A percentile compares a stretch with the other conserved stretches of the same genome.
Evolutionary conservation across 1,284 basidiomycete species (phyloP).

Genomic region (Trametes hirsuta): DNA sequence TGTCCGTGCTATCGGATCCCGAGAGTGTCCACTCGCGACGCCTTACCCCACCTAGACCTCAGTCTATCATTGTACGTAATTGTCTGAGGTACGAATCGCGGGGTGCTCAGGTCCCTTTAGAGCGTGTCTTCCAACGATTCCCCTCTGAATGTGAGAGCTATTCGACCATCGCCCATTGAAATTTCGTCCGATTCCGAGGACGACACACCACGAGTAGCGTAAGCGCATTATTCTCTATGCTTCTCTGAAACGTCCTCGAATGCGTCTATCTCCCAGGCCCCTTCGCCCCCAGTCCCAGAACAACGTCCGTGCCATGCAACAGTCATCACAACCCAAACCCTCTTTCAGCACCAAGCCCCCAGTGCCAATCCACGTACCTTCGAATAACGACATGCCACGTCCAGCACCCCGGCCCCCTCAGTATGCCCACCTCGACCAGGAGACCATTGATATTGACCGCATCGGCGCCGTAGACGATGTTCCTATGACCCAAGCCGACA

Average conservation of each 20-base stretch:
- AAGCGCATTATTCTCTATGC: neutral
- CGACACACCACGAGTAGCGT: slow-evolving; percentile 20
- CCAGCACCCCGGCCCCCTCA: neutral
- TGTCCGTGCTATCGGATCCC: neutral
- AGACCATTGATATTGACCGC: slow-evolving; percentile 7
- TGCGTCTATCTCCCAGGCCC: slow-evolving; percentile 1
- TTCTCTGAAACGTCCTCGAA: neutral
- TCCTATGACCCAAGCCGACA: slow-evolving; percentile 46
- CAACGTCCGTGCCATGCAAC: neutral
- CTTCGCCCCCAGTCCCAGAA: slow-evolving; percentile 21
- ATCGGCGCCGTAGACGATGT: slow-evolving; percentile 38
- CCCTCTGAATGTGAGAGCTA: neutral
- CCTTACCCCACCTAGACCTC: neutral
- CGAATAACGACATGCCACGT: slow-evolving; percentile 7
- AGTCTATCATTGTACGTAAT: slow-evolving; percentile 17
- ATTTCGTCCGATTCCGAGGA: slow-evolving; percentile 33
- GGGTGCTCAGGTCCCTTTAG: neutral
- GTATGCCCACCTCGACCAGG: slow-evolving; percentile 6
- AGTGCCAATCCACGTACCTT: slow-evolving; percentile 9
- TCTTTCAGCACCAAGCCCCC: slow-evolving; percentile 17
- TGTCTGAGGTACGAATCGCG: no score
- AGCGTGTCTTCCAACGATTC: slow-evolving; percentile 16
- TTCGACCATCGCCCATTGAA: slow-evolving; percentile 17
- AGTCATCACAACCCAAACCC: neutral
- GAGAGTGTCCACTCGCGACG: neutral